phyloP scores from a whole-genome alignment of 2,329 filamentous ascomycete species.

The Xylaria sp. region DNA sequence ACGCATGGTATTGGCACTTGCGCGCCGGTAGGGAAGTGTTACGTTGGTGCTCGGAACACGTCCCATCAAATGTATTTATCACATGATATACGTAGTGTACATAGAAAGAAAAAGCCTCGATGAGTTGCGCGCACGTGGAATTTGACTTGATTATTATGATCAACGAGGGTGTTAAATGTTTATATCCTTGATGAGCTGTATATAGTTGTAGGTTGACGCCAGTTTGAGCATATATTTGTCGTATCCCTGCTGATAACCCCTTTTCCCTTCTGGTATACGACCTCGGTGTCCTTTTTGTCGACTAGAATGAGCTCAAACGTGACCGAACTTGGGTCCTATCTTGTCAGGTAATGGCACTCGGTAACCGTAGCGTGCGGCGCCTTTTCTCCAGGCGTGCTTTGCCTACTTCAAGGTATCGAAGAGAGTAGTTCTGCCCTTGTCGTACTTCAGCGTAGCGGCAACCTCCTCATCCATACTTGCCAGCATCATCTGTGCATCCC shows the following conservation, averaged over 20 bases:
- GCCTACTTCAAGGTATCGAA: slow-evolving; percentile 30
- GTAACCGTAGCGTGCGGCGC: not conserved
- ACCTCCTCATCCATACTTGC: slow-evolving; percentile 46
- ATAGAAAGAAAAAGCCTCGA: no score
- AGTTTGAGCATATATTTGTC: not conserved
- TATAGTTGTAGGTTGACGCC: not conserved
- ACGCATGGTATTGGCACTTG: no score
- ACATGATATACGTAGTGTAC: no score
- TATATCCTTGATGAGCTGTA: not conserved
- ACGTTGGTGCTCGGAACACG: not conserved
- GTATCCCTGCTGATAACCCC: not conserved
- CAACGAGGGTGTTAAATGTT: not conserved
- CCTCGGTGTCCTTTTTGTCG: no score
- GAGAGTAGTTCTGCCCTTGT: slow-evolving; percentile 36
- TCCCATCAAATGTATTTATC: no score
- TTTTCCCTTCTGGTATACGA: not conserved
- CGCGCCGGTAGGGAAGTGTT: no score
- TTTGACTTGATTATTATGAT: not conserved
- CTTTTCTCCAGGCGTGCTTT: not conserved
- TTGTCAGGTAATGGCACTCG: not conserved
- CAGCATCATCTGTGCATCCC: slow-evolving; percentile 42
- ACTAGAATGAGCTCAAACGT: not conserved
- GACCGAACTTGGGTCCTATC: not conserved
- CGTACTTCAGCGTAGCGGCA: slow-evolving; percentile 40
- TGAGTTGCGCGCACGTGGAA: not conserved